Base-by-base conservation (phyloP, 345 rosid species). In the Salix viminalis region DNA sequence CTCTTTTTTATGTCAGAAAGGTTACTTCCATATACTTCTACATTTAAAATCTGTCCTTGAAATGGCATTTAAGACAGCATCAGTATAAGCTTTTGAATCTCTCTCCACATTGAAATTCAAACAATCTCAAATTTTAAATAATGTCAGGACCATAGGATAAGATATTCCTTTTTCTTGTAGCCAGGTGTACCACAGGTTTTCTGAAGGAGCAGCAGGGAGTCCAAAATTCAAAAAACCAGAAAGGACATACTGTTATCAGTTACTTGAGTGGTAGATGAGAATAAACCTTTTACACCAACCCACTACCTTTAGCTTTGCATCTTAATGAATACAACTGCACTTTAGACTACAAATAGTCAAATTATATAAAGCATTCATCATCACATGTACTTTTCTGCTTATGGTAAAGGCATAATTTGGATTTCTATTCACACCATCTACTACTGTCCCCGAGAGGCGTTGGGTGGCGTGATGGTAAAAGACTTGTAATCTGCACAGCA, bases 291-390 rank as follows among this genome's bases (percentile, higher is more conserved):
- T 67, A 78, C 70, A 75, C 78, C 79, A 79, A 71, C 80, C 71
- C 32, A 65, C 30, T 60, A 18, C 64, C 84, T 85, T 87, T 83
- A 48, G 71, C 88, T 85, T 89, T 86, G 82, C 86, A 80, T 81
- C 85, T 80, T 78, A 77, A 84, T 87, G 83, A 87, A 76, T 84
- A 71, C 72, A 72, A 2, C 85, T 30, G 3, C 80, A 76, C 87
- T 86, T 90, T 84, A 81, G 70, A 72, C 81, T 79, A 70, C 87
- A 83, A 71, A 46, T 56, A 74, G 86, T 86, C 90, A 84, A 87
- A 80, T 71, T 23, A 26, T 24, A 50, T 65, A 67, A 65, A 52
- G 54, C 64, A 69, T 60, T 67, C 69, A 65, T 82, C 61, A 72
- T 77, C 74, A 76, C 81, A 5, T 34, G 37, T 34, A 34, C 37